Base-by-base conservation (phyloP, 495 filamentous ascomycete species). In the Mytilinidion resinicola region DNA sequence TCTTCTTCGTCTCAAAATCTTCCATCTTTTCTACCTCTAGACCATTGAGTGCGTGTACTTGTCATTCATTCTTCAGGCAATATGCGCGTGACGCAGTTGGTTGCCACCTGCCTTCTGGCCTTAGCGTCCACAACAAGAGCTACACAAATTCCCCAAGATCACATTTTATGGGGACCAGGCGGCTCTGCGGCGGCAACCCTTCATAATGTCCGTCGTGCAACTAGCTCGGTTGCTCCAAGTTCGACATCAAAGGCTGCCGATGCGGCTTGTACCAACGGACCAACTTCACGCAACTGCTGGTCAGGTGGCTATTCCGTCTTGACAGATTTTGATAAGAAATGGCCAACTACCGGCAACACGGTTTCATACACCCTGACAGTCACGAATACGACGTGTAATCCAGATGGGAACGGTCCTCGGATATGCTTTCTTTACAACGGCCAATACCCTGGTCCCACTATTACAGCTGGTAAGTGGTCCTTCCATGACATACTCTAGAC, bases 401-500 rank as follows among this genome's bases (percentile, higher is more conserved):
- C 63, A 14, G 66, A 68, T 59, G 66, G 66, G 14, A 33, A 55
- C 46, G 56, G 51, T 3, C 21, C 21, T 21, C 58, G 53, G 48
- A 55, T 55, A 11, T 66, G 63, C 50, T 56, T 63, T 19, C 57
- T 67, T 1, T 60, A 70, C 60, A 74, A 74, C 53, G 56, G 56
- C 19, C 70, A 72, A 42, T 71, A 64, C 57, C 70, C 70, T 1
- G 71, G 68, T 12, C 71, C 71, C 41, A 20, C 43, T 0, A 70
- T 72, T 34, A 35, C 41, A 14, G 69, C 65, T 12, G 63, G 67
- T 70, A 49, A 55, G 67, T 58, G 17, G 48, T 1, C 9, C 48
- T 30, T 1, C 8, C 3, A 33, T 12, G 9, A 15, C 3, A 30
- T 30, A 30, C 25, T 2, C 25, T 6, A 2, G 6, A 14, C 19